Percentiles rank a stretch among this genome's conserved stretches.
Conservation (phyloP, 805 yeast genomes). For the Spencermartinsiella europaea region DNA sequence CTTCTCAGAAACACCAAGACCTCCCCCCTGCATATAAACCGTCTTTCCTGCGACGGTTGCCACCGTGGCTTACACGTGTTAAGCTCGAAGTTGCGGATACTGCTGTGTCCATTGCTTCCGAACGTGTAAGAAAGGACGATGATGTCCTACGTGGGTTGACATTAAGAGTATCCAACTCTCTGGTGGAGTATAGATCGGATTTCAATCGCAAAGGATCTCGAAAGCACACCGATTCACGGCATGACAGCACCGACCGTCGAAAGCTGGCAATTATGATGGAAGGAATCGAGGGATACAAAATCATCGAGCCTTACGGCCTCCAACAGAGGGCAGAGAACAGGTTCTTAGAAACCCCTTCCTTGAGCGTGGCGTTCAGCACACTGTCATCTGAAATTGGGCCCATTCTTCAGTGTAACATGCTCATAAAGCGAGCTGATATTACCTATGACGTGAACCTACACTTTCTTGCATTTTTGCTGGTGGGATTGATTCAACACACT, state of each 20-base stretch:
- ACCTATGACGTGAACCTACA: conserved; percentile 35
- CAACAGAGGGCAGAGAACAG: conserved; percentile 18
- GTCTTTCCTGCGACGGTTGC: conserved; percentile 18
- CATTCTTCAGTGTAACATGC: conserved; percentile 18
- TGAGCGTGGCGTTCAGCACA: conserved; percentile 22
- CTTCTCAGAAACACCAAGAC: not conserved
- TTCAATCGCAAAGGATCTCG: conserved; percentile 1
- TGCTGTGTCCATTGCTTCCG: conserved; percentile 21
- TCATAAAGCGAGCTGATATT: conserved; percentile 20
- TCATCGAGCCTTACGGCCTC: conserved; percentile 25
- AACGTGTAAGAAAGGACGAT: conserved; percentile 10
- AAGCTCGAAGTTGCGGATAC: conserved; percentile 28
- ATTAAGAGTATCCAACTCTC: conserved; percentile 17
- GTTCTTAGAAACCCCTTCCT: conserved; percentile 25
- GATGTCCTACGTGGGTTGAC: conserved; percentile 19
- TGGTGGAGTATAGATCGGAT: conserved; percentile 18
- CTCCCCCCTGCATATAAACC: not conserved
- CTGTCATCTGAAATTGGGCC: conserved; percentile 10
- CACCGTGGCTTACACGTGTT: conserved; percentile 27
- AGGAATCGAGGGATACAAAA: conserved; percentile 23
- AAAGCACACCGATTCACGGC: not conserved
- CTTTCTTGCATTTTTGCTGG: conserved; percentile 42
- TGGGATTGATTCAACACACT: conserved; percentile 43
- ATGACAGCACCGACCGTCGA: conserved; percentile 19
- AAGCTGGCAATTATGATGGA: conserved; percentile 21